Conservation (phyloP, 31 red algal species). For the Endocladia muricata region DNA sequence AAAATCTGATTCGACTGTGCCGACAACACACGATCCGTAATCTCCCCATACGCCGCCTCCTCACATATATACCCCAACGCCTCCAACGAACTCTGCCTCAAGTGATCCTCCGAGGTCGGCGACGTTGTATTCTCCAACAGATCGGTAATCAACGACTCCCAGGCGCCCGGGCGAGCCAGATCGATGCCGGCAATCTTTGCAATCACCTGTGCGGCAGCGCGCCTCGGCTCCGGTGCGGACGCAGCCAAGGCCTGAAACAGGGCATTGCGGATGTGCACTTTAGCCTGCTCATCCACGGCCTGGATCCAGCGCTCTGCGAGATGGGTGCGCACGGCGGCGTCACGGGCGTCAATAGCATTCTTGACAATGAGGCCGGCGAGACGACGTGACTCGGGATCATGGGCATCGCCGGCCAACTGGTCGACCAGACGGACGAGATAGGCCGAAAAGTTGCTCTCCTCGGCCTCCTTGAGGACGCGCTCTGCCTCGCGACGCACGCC, state of each 20-base stretch:
- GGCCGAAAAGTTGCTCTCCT: constrained; percentile 55
- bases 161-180: constrained; percentile 57
- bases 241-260: constrained; percentile 66
- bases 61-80: constrained; percentile 93
- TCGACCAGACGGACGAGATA: constrained; percentile 73
- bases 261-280: constrained; percentile 50
- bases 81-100: constrained; percentile 72
- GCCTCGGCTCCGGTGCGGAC: constrained; percentile 53
- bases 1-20: constrained; percentile 82
- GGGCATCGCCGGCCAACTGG: constrained; percentile 68
- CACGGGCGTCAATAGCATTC: constrained; percentile 78
- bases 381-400: constrained; percentile 77
- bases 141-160: constrained; percentile 74
- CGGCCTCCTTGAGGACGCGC: constrained; percentile 67
- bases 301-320: constrained; percentile 74
- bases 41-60: constrained; percentile 57
- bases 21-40: constrained; percentile 58
- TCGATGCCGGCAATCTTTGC: constrained; percentile 90
- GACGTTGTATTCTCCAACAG: constrained; percentile 45
- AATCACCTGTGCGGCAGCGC: constrained; percentile 88
- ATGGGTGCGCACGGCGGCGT: constrained; percentile 29
- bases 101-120: constrained; percentile 10
- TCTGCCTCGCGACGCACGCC: constrained; percentile 74
- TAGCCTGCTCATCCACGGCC: constrained; percentile 51
- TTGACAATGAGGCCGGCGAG: constrained; percentile 92